phyloP scores from a whole-genome alignment of 2,329 filamentous ascomycete genomes.

The Alternaria arbusti region DNA sequence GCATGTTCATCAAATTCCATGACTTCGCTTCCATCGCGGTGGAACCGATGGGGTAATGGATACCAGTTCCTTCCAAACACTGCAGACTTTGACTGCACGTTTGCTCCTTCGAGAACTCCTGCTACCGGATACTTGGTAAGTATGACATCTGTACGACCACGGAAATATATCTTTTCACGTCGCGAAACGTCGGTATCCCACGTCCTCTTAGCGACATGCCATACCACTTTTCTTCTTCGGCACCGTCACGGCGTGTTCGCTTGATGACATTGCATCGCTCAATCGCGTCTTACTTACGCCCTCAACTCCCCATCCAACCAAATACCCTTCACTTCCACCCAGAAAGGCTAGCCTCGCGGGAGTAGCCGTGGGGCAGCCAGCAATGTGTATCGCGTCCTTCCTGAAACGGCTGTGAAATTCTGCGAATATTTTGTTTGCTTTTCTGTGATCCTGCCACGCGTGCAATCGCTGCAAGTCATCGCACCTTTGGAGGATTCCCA shows the following conservation, averaged over 20 bases:
- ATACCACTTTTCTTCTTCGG: not conserved
- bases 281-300: not conserved
- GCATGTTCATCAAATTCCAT: constrained; percentile 23
- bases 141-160: not conserved
- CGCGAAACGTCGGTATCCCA: not conserved
- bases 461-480: not conserved
- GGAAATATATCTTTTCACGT: not conserved
- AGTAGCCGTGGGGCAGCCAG: constrained; percentile 25
- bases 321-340: not conserved
- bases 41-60: constrained; percentile 21
- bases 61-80: not conserved
- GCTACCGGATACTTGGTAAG: not conserved
- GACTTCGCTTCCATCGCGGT: constrained; percentile 4
- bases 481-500: not conserved
- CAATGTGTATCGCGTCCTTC: constrained; percentile 16
- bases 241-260: not conserved
- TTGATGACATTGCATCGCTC: not conserved
- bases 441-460: not conserved
- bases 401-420: not conserved
- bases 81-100: not conserved
- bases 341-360: constrained; percentile 28
- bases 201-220: not conserved
- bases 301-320: not conserved
- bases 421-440: not conserved
- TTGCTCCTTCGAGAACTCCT: not conserved